Evolutionary conservation across 441 rosid genomes (phyloP).

Genomic region (Croton laevigatus): DNA sequence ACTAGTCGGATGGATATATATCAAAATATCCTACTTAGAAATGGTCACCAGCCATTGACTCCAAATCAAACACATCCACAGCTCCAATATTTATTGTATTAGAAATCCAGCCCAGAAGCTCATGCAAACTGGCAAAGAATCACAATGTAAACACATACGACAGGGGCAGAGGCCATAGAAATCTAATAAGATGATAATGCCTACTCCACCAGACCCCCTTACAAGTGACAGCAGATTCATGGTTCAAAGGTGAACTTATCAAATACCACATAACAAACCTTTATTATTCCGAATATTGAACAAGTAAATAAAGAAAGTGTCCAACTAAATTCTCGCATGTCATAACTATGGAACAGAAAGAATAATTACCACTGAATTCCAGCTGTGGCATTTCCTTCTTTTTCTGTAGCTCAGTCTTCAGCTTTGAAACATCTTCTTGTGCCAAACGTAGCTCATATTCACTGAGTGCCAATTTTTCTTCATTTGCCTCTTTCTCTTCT

Average conservation of each 20-base stretch:
- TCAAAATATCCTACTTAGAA: not conserved
- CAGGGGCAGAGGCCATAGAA: not conserved
- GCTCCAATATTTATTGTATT: no score
- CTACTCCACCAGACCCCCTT: not conserved
- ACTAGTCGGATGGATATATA: no score
- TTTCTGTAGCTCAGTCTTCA: constrained; percentile 68
- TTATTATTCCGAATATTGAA: not conserved
- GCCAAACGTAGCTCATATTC: constrained; percentile 89
- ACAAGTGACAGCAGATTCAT: no score
- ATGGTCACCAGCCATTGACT: not conserved
- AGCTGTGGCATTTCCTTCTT: constrained; percentile 42
- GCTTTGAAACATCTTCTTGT: constrained; percentile 74
- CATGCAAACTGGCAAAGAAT: not conserved
- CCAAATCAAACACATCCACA: not conserved
- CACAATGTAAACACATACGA: not conserved
- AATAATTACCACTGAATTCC: constrained; percentile 51
- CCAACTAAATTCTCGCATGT: not conserved
- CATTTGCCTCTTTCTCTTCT: constrained; percentile 76
- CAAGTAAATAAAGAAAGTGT: not conserved
- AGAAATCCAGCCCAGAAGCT: not conserved
- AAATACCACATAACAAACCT: not conserved
- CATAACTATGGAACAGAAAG: not conserved
- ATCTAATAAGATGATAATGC: not conserved
- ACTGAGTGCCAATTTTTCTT: constrained; percentile 75
- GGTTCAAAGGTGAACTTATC: not conserved